Evolutionary conservation across 148 eudicot species (phyloP), one percentile per base, ranked within the genome.

Genomic region (Nepenthes gracilis): DNA sequence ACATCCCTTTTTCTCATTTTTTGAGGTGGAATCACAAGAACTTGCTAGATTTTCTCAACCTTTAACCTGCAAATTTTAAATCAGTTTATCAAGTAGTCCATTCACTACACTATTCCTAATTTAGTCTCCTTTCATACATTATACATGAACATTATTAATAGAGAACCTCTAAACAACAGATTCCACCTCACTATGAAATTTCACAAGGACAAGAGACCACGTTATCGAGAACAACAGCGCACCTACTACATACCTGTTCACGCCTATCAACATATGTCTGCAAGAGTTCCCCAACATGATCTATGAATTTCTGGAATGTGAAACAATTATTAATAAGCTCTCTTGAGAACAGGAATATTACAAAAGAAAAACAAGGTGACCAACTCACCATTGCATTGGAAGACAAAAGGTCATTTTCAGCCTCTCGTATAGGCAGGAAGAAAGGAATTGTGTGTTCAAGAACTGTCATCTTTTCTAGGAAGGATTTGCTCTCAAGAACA

Each of bases 391-490:
- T 93, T 71, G 99, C 96, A 88, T 93, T 93, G 54, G 99, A 86
- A 52, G 91, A 86, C 59, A 93, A 84, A 62, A 84, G 86, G 35
- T 93, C 96, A 78, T 76, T 93, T 79, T 93, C 99, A 43, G 88
- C 86, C 72, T 88, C 95, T 63, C 89, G 84, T 69, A 93, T 73
- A 35, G 99, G 99, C 74, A 93, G 77, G 70, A 93, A 93, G 74
- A 93, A 93, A 53, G 99, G 96, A 71, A 88, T 76, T 50, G 99
- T 93, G 74, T 93, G 99, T 70, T 88, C 96, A 69, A 84, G 82
- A 76, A 93, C 95, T 51, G 85, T 84, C 99, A 93, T 93, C 81
- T 93, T 93, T 70, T 93, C 95, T 75, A 93, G 84, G 74, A 93
- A 93, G 51, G 99, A 93, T 70, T 88, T 93, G 83, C 99, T 93